Percentiles rank a stretch among this genome's conserved stretches.
Evolutionary conservation across 257 asterid species (phyloP).

Genomic region (Solanum clarkiae): DNA sequence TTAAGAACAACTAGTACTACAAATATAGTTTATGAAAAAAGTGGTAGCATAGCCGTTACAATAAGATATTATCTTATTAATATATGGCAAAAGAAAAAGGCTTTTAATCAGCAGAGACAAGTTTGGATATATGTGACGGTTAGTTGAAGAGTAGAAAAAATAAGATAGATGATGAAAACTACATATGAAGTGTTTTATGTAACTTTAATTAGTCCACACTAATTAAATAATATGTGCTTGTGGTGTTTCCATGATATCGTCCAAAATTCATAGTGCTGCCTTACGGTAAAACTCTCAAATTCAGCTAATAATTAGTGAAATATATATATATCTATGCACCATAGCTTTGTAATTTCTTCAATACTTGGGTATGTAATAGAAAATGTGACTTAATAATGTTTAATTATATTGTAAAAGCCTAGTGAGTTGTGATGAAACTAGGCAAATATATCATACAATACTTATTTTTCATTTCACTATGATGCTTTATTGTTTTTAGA

Average conservation of each 20-base stretch:
- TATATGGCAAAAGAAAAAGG: neutral
- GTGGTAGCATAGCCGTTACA: too few species aligned
- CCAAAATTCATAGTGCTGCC: too few species aligned
- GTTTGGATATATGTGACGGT: neutral
- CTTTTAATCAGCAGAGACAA: neutral
- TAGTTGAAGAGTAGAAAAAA: neutral
- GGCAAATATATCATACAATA: neutral
- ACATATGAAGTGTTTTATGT: neutral
- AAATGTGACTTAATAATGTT: neutral
- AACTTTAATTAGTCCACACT: neutral
- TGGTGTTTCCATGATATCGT: neutral
- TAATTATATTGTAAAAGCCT: neutral
- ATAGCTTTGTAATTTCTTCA: too few species aligned
- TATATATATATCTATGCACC: too few species aligned
- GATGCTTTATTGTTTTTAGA: neutral
- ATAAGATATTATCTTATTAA: too few species aligned
- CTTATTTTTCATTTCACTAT: neutral
- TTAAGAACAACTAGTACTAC: too few species aligned
- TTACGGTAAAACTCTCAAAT: too few species aligned
- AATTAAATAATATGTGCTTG: too few species aligned
- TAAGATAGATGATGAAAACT: neutral
- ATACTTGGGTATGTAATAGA: neutral
- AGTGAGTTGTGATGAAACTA: neutral
- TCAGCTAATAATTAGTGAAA: neutral
- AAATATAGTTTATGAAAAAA: neutral